phyloP scores from a whole-genome alignment of 1,139 yeast species.

The Yamadazyma friedrichii region DNA sequence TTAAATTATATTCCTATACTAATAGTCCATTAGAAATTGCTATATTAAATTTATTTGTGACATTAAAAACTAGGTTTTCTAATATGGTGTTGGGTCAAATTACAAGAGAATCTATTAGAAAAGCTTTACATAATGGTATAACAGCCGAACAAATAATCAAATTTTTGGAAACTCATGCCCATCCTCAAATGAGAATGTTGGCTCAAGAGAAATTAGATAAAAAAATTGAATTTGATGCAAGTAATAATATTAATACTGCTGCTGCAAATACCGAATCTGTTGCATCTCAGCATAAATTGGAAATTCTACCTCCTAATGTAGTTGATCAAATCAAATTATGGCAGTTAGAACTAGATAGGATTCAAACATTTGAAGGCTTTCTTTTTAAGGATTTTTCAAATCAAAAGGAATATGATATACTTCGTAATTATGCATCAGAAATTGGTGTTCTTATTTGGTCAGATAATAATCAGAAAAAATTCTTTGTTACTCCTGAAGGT shows the following conservation, averaged over 20 bases:
- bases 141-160: constrained; percentile 93
- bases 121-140: constrained; percentile 84
- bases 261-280: constrained; percentile 43
- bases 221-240: constrained; percentile 62
- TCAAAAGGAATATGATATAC: constrained; percentile 71
- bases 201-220: constrained; percentile 70
- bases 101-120: constrained; percentile 86
- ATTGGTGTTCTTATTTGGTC: constrained; percentile 89
- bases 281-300: constrained; percentile 46
- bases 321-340: constrained; percentile 93
- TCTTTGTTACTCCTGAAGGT: constrained; percentile 83
- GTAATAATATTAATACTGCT: constrained; percentile 53
- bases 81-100: constrained; percentile 93
- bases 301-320: constrained; percentile 88
- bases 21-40: constrained; percentile 96
- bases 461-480: constrained; percentile 68
- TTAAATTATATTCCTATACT: constrained; percentile 89
- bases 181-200: constrained; percentile 78
- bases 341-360: constrained; percentile 95
- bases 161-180: constrained; percentile 89
- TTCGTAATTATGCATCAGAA: constrained; percentile 80
- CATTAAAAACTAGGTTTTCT: constrained; percentile 77
- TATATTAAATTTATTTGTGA: constrained; percentile 82
- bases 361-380: constrained; percentile 84
- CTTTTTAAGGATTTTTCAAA: constrained; percentile 81